Percentiles rank a stretch among this genome's conserved stretches.
Conservation (phyloP, 108 stramenopile species). For the Skeletonema tropicum region DNA sequence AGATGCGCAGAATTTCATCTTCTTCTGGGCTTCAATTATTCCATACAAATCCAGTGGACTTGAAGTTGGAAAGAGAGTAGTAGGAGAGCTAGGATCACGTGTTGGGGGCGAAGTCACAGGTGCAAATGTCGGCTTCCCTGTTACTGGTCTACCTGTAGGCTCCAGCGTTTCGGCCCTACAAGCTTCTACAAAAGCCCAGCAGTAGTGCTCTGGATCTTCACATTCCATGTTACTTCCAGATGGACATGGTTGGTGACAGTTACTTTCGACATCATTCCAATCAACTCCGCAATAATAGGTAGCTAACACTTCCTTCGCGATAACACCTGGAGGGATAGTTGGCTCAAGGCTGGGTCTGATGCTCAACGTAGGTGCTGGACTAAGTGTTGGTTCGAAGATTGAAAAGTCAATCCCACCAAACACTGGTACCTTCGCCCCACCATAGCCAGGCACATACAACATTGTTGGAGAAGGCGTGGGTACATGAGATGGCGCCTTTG, state of each 20-base stretch:
- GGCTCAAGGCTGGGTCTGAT: slow-evolving; percentile 23
- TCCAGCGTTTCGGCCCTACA: slow-evolving; percentile 20
- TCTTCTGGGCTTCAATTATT: slow-evolving; percentile 16
- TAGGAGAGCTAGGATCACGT: slow-evolving; percentile 30
- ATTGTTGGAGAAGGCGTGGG: slow-evolving; percentile 31
- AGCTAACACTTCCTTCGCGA: slow-evolving; percentile 27
- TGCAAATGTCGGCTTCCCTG: slow-evolving; percentile 12
- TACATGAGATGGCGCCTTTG: slow-evolving; percentile 18
- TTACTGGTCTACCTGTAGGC: slow-evolving; percentile 16
- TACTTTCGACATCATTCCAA: slow-evolving; percentile 41
- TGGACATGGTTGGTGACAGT: slow-evolving; percentile 49
- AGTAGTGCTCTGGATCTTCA: slow-evolving; percentile 49
- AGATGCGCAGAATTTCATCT: slow-evolving; percentile 29
- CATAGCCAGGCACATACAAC: slow-evolving; percentile 33
- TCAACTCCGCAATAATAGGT: slow-evolving; percentile 46
- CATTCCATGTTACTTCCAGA: slow-evolving; percentile 37
- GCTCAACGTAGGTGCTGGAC: slow-evolving; percentile 39
- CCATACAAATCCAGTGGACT: slow-evolving; percentile 37
- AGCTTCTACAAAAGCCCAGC: slow-evolving; percentile 45
- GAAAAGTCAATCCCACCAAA: slow-evolving; percentile 37
- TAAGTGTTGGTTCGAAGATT: slow-evolving; percentile 21
- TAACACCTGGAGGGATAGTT: slow-evolving; percentile 41
- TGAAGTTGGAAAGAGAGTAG: slow-evolving; percentile 30
- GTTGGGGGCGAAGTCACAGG: slow-evolving; percentile 25
- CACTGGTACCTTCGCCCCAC: slow-evolving; percentile 48